Percentiles rank a stretch among this genome's conserved stretches.
These are phyloP conservation scores for Phytophthora tentaculata DNA, from an alignment of 352 stramenopile species.

Conservation along the genomic window DNA sequence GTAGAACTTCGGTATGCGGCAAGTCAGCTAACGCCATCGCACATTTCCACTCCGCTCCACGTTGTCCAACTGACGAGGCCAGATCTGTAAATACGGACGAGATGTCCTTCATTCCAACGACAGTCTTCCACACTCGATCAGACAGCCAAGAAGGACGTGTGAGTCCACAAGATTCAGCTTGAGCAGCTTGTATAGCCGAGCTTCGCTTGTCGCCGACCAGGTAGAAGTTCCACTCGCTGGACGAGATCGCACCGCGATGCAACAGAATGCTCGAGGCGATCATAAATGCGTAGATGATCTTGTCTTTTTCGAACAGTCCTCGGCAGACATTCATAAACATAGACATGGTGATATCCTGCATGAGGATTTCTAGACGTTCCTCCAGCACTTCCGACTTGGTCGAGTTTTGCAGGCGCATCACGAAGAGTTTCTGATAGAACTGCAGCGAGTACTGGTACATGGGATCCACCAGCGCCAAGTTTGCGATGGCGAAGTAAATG, in stretches of 20 bases:
- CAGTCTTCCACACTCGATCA: slow-evolving; percentile 77
- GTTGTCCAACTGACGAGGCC: slow-evolving; percentile 47
- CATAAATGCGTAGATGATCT: slow-evolving; percentile 95
- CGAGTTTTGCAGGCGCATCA: slow-evolving; percentile 86
- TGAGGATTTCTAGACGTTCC: slow-evolving; percentile 88
- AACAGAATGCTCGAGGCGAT: slow-evolving; percentile 90
- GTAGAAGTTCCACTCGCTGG: slow-evolving; percentile 89
- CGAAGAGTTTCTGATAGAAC: slow-evolving; percentile 94
- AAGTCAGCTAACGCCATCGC: slow-evolving; percentile 80
- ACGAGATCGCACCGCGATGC: slow-evolving; percentile 71
- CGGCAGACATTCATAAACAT: slow-evolving; percentile 96
- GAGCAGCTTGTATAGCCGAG: slow-evolving; percentile 48
- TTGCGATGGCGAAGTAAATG: slow-evolving; percentile 95
- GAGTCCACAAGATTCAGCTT: slow-evolving; percentile 41
- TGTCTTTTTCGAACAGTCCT: slow-evolving; percentile 95
- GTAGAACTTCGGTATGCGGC: slow-evolving; percentile 76
- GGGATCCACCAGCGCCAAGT: slow-evolving; percentile 90
- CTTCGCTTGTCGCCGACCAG: slow-evolving; percentile 88
- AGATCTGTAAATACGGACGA: slow-evolving; percentile 59
- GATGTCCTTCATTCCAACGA: slow-evolving; percentile 74
- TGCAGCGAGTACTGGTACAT: slow-evolving; percentile 97
- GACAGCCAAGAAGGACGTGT: slow-evolving; percentile 72
- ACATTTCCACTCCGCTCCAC: slow-evolving; percentile 74
- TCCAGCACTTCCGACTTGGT: slow-evolving; percentile 83
- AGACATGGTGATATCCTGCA: slow-evolving; percentile 91